Percentiles rank a stretch among this genome's conserved stretches.
phyloP scores from a whole-genome alignment of 331 rosid genomes.

The Rosa hybrid region DNA sequence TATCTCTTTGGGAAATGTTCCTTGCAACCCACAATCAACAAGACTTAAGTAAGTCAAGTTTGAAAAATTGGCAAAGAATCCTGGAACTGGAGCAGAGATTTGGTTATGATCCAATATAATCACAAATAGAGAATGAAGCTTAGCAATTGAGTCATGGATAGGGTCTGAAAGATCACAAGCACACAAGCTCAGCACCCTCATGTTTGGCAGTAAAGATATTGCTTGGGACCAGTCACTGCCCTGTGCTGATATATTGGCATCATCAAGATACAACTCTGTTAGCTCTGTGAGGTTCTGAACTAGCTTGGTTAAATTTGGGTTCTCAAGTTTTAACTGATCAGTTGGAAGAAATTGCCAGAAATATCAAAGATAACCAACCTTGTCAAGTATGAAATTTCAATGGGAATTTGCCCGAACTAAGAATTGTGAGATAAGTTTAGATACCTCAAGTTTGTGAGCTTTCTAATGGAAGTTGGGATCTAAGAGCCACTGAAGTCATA shows the following conservation, averaged over 20 bases:
- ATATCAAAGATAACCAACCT: background rate
- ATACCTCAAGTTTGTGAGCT: background rate
- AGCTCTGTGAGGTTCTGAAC: background rate
- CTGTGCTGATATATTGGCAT: background rate
- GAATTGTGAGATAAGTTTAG: background rate
- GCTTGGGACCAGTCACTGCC: background rate
- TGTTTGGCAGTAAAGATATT: background rate
- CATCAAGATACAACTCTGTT: background rate
- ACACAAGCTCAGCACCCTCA: slow-evolving; percentile 35
- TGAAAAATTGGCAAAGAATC: slow-evolving; percentile 22
- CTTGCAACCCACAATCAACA: slow-evolving; percentile 16
- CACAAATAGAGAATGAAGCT: slow-evolving; percentile 25
- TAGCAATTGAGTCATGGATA: slow-evolving; percentile 25
- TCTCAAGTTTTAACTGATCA: background rate
- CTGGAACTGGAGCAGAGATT: slow-evolving; percentile 36
- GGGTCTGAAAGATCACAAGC: slow-evolving; percentile 36
- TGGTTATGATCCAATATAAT: slow-evolving; percentile 28
- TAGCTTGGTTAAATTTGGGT: background rate
- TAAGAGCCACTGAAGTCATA: background rate
- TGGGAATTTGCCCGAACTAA: background rate
- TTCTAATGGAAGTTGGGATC: background rate
- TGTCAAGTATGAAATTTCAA: background rate
- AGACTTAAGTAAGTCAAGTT: slow-evolving; percentile 12
- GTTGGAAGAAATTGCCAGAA: background rate
- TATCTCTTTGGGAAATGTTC: slow-evolving; percentile 40